phyloP scores from a whole-genome alignment of 108 stramenopile genomes.

The Schizochytrium sp. region DNA sequence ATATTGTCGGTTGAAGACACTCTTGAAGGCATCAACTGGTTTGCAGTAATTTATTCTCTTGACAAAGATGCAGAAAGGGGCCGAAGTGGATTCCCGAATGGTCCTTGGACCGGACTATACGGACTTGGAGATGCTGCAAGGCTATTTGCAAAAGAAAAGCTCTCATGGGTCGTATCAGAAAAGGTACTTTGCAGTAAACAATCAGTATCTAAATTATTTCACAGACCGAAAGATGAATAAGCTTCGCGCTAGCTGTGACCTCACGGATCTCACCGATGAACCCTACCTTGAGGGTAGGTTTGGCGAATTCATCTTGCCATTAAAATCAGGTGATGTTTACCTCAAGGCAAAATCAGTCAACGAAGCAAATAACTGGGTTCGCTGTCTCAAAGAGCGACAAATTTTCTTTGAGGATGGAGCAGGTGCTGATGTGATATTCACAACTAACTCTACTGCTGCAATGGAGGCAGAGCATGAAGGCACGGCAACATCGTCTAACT shows the following conservation, averaged over 20 bases:
- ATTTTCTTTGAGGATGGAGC: constrained; percentile 3
- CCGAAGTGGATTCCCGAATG: constrained; percentile 41
- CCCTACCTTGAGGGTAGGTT: constrained; percentile 39
- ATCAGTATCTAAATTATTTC: constrained; percentile 53
- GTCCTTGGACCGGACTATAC: constrained; percentile 40
- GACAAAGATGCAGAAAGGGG: constrained; percentile 29
- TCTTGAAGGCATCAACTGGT: too few relatives aligned
- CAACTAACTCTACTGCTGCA: not conserved
- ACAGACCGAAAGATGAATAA: constrained; percentile 36
- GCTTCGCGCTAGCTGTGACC: constrained; percentile 56
- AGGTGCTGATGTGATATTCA: not conserved
- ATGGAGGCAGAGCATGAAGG: not conserved
- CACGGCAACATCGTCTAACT: not conserved
- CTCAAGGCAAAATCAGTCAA: not conserved
- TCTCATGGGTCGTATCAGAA: constrained; percentile 32
- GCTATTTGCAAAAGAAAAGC: constrained; percentile 1
- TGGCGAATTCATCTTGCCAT: constrained; percentile 18
- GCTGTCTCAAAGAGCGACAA: not conserved
- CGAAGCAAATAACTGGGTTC: constrained; percentile 43
- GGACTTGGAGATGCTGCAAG: constrained; percentile 16
- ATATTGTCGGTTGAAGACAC: too few relatives aligned
- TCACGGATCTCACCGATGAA: constrained; percentile 19
- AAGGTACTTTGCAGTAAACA: constrained; percentile 49
- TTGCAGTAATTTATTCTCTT: too few relatives aligned
- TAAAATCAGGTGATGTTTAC: not conserved